Percentiles rank a stretch among this genome's conserved stretches.
Evolutionary conservation across 805 yeast species (phyloP).

Genomic region (Candida montana): DNA sequence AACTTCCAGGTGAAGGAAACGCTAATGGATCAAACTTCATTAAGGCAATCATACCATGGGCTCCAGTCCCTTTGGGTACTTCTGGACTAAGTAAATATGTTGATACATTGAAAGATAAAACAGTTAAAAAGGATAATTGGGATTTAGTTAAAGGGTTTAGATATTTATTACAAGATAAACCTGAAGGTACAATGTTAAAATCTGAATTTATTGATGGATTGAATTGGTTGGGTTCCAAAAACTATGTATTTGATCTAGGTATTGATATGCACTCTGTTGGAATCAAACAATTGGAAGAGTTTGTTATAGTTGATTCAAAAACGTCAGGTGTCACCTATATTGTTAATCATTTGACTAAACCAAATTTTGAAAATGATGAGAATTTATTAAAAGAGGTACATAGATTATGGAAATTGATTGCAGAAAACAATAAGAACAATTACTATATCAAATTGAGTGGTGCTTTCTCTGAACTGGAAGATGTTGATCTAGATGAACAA

Average conservation of each 20-base stretch:
- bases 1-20: conserved; percentile 6
- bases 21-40: conserved; percentile 3
- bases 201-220: conserved; percentile 28
- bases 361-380: conserved; percentile 23
- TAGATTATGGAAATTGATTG: conserved; percentile 19
- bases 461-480: conserved; percentile 34
- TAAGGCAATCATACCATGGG: conserved; percentile 39
- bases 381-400: conserved; percentile 21
- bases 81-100: conserved; percentile 14
- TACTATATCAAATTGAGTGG: conserved; percentile 38
- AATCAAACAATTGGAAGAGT: conserved; percentile 36
- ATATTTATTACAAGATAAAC: conserved; percentile 39
- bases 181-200: conserved; percentile 29
- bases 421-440: conserved; percentile 10
- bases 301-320: conserved; percentile 24
- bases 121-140: conserved; percentile 11
- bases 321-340: conserved; percentile 29
- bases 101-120: conserved; percentile 14
- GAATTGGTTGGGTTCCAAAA: conserved; percentile 28
- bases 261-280: conserved; percentile 36
- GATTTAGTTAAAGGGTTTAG: conserved; percentile 35
- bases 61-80: conserved; percentile 35
- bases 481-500: conserved; percentile 6
- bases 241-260: conserved; percentile 37
- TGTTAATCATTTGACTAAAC: conserved; percentile 40